Evolutionary conservation across 768 basidiomycete genomes (phyloP), one percentile per base, ranked within the genome.

Genomic region (Candolleomyces aberdarensis): DNA sequence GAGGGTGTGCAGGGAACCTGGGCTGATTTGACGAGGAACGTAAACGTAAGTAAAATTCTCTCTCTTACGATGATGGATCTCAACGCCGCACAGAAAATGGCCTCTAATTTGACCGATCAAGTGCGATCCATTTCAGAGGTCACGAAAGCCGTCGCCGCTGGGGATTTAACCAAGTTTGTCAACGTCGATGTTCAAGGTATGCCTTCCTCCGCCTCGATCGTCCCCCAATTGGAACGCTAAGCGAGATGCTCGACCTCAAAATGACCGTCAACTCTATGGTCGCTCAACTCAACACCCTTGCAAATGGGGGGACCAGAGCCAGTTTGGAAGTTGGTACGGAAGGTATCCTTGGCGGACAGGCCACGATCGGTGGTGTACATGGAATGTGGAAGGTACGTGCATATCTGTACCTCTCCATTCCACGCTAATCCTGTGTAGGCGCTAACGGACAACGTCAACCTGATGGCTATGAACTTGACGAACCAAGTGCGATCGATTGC

Each of bases 281-380:
- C 6, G 47, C 44, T 17, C 56, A 47, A 26, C 72, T 93, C 39
- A 86, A 82, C 20, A 89, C 86, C 0, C 76, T 92, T 5, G 89
- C 88, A 1, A 88, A 85, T 53, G 89, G 92, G 67, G 94, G 96
- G n/a, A 94, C 92, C 14, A 82, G 94, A 61, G 96, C 98, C 17
- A 89, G 88, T 44, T 78, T 97, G 64, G 96, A 97, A 72, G 94
- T 96, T 64, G 94, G 94, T 48, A 94, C 88, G 41, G 91, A 95
- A 71, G 94, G 94, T 72, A 96, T 92, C 53, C 80, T 98, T 72
- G 96, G 95, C 62, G 95, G 95, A 17, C 95, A 97, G 71, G 95
- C 95, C 2, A 84, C 80, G 60, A 94, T 96, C 0, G 89, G 91
- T n/a, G 93, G 91, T 52, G 94, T 96, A 0, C 89, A 94, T 70